A percentile compares a stretch with the other conserved stretches of the same genome.
These are phyloP conservation scores for Fraxinus quadrangulata DNA, from an alignment of 257 asterid genomes.

Conservation along the genomic window DNA sequence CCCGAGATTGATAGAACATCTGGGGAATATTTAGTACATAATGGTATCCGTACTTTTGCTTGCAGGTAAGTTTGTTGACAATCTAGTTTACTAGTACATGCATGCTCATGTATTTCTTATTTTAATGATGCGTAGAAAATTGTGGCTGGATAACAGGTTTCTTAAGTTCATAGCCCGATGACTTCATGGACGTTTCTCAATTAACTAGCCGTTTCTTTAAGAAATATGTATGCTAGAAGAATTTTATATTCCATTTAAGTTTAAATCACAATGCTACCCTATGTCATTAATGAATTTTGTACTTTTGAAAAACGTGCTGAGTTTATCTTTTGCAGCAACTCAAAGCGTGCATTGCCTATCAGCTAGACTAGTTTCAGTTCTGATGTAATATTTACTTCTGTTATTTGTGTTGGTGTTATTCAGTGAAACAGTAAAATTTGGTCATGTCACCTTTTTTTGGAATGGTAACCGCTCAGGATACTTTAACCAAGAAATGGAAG, in stretches of 20 bases:
- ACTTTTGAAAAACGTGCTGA: neutral
- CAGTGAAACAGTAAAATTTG: constrained; percentile 98
- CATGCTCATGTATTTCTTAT: neutral
- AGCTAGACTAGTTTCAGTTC: neutral
- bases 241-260: neutral
- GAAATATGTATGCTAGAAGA: neutral
- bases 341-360: neutral
- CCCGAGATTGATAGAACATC: constrained; percentile 98
- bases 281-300: neutral
- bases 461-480: constrained; percentile 95
- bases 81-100: neutral
- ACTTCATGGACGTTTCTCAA: neutral
- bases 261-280: neutral
- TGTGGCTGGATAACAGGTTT: neutral
- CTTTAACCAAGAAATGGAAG: constrained; percentile 72
- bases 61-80: constrained; percentile 63
- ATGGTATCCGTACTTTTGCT: constrained; percentile 90
- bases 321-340: neutral
- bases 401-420: constrained; percentile 5
- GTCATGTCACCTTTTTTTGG: constrained; percentile 92
- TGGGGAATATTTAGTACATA: constrained; percentile 83
- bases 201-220: neutral
- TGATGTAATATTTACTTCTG: neutral
- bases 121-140: neutral
- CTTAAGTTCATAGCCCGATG: neutral